A percentile compares a stretch with the other conserved stretches of the same genome.
These are phyloP conservation scores for Byssoonygena ceratinophila DNA, from an alignment of 2,329 filamentous ascomycete species.

Conservation along the genomic window DNA sequence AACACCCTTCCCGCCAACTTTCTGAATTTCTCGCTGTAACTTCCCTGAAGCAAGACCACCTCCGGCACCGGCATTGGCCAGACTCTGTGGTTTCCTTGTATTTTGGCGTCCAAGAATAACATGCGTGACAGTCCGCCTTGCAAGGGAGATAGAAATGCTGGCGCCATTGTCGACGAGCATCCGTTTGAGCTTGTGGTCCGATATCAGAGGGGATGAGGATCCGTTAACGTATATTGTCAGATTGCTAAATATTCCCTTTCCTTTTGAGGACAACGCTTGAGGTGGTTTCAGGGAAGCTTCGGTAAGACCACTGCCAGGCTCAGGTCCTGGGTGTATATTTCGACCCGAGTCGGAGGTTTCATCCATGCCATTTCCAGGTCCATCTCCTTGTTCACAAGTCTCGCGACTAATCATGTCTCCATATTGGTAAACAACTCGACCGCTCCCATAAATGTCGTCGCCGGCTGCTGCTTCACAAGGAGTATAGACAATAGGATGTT, in stretches of 20 bases:
- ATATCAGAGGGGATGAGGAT: conserved; percentile 68
- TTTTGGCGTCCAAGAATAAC: conserved; percentile 63
- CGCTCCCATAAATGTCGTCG: too few species aligned
- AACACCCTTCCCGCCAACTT: conserved; percentile 56
- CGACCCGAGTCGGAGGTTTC: background rate
- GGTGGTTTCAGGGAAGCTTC: background rate
- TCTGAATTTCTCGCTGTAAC: conserved; percentile 66
- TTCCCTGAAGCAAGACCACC: conserved; percentile 69
- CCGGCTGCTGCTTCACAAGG: too few species aligned
- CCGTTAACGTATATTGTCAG: conserved; percentile 79
- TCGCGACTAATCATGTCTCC: too few species aligned
- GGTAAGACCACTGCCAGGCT: background rate
- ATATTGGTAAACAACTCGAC: too few species aligned
- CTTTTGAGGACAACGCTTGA: conserved; percentile 24
- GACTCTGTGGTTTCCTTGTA: conserved; percentile 31
- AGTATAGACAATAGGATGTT: background rate
- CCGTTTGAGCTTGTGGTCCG: conserved; percentile 76
- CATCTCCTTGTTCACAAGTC: too few species aligned
- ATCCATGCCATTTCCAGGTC: too few species aligned
- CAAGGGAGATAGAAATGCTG: conserved; percentile 57
- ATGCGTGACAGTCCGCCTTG: conserved; percentile 67
- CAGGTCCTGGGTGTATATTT: background rate
- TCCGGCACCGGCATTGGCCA: conserved; percentile 59
- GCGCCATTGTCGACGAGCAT: conserved; percentile 66
- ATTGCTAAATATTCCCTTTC: conserved; percentile 52